A percentile compares a stretch with the other conserved stretches of the same genome.
Conservation (phyloP, 2,329 filamentous ascomycete genomes). For the Aspergillus latus region DNA sequence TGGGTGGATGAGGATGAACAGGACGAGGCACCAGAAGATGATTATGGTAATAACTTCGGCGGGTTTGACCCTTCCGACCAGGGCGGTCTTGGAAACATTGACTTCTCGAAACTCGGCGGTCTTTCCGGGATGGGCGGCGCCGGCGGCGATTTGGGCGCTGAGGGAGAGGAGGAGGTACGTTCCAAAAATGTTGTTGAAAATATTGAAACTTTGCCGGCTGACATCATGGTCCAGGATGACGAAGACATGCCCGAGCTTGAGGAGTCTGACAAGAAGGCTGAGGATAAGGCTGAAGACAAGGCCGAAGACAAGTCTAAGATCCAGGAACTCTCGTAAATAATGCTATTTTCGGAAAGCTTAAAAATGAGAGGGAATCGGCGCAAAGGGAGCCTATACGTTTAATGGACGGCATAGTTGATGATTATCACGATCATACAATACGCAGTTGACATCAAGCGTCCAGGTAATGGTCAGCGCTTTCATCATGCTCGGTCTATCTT, state of each 20-base stretch:
- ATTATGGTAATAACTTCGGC: conserved; percentile 57
- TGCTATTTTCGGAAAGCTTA: conserved; percentile 22
- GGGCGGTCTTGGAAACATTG: conserved; percentile 80
- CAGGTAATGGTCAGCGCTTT: conserved; percentile 2
- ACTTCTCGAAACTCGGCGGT: conserved; percentile 86
- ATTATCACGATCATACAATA: conserved; percentile 8
- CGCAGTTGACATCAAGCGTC: conserved; percentile 4
- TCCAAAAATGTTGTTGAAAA: conserved; percentile 17
- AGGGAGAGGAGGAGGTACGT: conserved; percentile 45
- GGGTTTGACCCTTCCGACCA: conserved; percentile 48
- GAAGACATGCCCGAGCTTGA: conserved; percentile 81
- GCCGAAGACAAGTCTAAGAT: conserved; percentile 45
- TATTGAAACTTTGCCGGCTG: not conserved
- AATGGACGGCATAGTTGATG: conserved; percentile 5
- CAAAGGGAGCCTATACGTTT: not conserved
- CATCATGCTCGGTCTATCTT: not conserved
- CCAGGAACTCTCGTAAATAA: conserved; percentile 36
- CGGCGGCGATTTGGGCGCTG: conserved; percentile 28
- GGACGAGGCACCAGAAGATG: conserved; percentile 81
- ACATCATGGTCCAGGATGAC: conserved; percentile 46
- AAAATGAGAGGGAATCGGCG: conserved; percentile 2
- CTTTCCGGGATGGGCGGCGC: conserved; percentile 34
- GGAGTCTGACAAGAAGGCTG: conserved; percentile 44
- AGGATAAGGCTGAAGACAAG: conserved; percentile 43
- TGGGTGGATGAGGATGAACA: conserved; percentile 99